Evolutionary conservation across 805 yeast genomes (phyloP).

Genomic region (Tetrapisispora namnaoensis): DNA sequence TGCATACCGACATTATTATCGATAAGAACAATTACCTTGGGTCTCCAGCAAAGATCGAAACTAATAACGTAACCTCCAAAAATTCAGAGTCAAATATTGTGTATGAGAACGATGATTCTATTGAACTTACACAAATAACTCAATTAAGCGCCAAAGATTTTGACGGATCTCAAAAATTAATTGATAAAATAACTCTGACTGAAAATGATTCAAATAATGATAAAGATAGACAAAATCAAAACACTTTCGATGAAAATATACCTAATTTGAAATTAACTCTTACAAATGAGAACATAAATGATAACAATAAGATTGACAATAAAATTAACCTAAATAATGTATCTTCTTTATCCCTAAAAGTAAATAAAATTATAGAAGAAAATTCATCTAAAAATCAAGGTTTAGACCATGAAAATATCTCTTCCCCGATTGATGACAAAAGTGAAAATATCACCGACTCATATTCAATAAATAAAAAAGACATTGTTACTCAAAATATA

Average conservation of each 20-base stretch:
- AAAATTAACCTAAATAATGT: too few species aligned
- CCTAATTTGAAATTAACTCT: too few species aligned
- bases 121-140: not conserved
- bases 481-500: not conserved
- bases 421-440: too few species aligned
- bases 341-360: too few species aligned
- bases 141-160: not conserved
- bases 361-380: too few species aligned
- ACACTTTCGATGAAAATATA: too few species aligned
- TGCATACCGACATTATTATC: not conserved
- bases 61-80: too few species aligned
- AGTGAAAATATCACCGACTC: not conserved
- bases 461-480: not conserved
- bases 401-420: too few species aligned
- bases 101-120: not conserved
- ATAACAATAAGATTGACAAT: too few species aligned
- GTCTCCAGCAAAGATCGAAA: not conserved
- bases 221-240: too few species aligned
- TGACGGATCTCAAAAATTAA: not conserved
- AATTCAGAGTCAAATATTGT: not conserved
- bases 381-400: too few species aligned
- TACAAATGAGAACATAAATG: too few species aligned
- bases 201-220: not conserved
- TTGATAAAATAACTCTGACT: not conserved
- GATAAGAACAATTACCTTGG: not conserved